phyloP scores from a whole-genome alignment of 495 filamentous ascomycete species.

The Aspergillus incahuasiensis region DNA sequence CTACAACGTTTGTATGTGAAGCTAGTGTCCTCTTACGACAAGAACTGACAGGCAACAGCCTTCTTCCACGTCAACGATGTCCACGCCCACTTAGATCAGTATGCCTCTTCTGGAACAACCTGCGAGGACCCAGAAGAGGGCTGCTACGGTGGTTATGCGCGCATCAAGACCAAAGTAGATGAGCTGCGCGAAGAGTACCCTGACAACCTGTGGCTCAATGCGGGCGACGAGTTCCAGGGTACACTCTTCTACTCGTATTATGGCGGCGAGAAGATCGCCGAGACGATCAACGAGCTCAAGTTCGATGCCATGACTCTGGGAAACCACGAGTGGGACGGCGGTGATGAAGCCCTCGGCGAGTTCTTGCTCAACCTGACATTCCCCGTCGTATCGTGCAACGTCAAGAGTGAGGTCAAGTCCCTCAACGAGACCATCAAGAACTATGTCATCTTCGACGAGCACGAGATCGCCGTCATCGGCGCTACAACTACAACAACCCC shows the following conservation, averaged over 20 bases:
- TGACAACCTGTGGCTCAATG: constrained; percentile 4
- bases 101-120: not conserved
- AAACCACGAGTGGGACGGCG: constrained; percentile 7
- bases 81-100: constrained; percentile 3
- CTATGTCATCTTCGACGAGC: constrained; percentile 2
- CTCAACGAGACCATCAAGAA: constrained; percentile 7
- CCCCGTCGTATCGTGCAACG: constrained; percentile 2
- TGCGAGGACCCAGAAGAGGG: constrained; percentile 2
- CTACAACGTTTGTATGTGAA: constrained; percentile 1
- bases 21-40: no score
- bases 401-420: constrained; percentile 1
- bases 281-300: not conserved
- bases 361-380: constrained; percentile 4
- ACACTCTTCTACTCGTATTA: constrained; percentile 4
- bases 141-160: constrained; percentile 5
- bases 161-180: constrained; percentile 3
- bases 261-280: constrained; percentile 5
- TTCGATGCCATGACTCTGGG: constrained; percentile 7
- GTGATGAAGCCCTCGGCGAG: not conserved
- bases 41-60: no score
- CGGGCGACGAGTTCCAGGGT: constrained; percentile 6
- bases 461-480: constrained; percentile 1
- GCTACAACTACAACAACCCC: not conserved
- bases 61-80: constrained; percentile 7
- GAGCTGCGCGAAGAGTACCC: constrained; percentile 1